These are phyloP conservation scores for Paramyrothecium roridum DNA, from an alignment of 2,329 filamentous ascomycete genomes.

Conservation along the genomic window DNA sequence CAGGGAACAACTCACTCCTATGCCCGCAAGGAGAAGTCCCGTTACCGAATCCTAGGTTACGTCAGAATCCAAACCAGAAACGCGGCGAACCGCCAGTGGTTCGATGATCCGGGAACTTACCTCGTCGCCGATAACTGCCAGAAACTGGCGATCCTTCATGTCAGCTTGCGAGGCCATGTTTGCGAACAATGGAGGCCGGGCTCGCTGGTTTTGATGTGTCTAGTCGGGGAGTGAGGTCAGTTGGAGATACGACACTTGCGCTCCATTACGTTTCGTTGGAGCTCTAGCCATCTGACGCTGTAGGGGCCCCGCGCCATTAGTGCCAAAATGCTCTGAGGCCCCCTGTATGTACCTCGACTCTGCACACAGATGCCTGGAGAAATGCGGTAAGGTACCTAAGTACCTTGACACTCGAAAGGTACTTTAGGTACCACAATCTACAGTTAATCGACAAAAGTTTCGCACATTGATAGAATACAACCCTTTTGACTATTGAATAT, in stretches of 20 bases:
- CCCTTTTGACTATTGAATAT: no score
- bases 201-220: constrained; percentile 1
- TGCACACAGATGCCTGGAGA: not conserved
- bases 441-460: no score
- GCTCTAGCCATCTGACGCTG: not conserved
- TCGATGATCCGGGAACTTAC: constrained; percentile 40
- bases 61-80: constrained; percentile 18
- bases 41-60: constrained; percentile 82
- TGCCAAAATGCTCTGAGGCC: not conserved
- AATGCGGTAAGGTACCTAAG: not conserved
- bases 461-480: no score
- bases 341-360: not conserved
- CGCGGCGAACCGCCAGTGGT: not conserved
- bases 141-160: constrained; percentile 86
- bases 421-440: no score
- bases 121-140: constrained; percentile 98
- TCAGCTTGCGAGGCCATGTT: constrained; percentile 52
- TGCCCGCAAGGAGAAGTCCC: constrained; percentile 88
- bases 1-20: constrained; percentile 63
- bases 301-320: not conserved
- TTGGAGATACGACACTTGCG: not conserved
- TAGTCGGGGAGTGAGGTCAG: not conserved
- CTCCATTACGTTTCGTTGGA: not conserved
- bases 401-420: no score
- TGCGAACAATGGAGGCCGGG: constrained; percentile 5